phyloP scores from a whole-genome alignment of 768 basidiomycete species.

The Pleurotus salmoneostramineus region DNA sequence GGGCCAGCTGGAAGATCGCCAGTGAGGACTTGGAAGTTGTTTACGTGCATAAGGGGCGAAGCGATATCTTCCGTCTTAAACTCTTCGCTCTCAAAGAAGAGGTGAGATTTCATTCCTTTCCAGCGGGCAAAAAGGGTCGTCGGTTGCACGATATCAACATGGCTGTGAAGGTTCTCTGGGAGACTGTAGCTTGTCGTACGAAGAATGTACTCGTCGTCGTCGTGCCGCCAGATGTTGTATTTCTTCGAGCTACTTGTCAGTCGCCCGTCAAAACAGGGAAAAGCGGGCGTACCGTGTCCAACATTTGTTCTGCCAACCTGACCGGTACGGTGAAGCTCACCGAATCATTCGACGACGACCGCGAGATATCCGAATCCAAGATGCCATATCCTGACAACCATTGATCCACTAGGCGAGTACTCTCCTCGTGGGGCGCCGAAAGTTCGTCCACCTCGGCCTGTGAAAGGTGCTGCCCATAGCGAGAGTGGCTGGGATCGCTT shows the following conservation, averaged over 20 bases:
- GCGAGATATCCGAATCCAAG: constrained; percentile 36
- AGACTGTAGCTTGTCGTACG: constrained; percentile 71
- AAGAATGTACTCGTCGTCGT: constrained; percentile 47
- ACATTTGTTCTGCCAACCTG: constrained; percentile 59
- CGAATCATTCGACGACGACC: constrained; percentile 71
- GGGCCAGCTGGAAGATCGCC: constrained; percentile 23
- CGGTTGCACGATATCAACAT: constrained; percentile 68
- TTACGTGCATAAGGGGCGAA: neutral
- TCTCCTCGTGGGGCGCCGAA: constrained; percentile 52
- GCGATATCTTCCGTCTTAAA: constrained; percentile 9
- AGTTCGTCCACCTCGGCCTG: constrained; percentile 62
- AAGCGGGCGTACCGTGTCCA: constrained; percentile 51
- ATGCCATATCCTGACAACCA: constrained; percentile 63
- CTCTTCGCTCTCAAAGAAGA: constrained; percentile 25
- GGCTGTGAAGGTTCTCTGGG: constrained; percentile 51
- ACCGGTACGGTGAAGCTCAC: constrained; percentile 57
- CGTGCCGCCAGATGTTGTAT: constrained; percentile 61
- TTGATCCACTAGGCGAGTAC: constrained; percentile 47
- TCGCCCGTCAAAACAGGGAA: constrained; percentile 1
- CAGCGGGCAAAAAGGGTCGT: constrained; percentile 63
- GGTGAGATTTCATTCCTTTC: constrained; percentile 36
- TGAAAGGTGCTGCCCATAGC: constrained; percentile 56
- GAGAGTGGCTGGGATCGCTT: constrained; percentile 50
- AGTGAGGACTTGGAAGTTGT: constrained; percentile 5
- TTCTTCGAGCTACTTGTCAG: constrained; percentile 30